Evolutionary conservation across 1,284 basidiomycete species (phyloP).

Genomic region (Porogramme epimiltina): DNA sequence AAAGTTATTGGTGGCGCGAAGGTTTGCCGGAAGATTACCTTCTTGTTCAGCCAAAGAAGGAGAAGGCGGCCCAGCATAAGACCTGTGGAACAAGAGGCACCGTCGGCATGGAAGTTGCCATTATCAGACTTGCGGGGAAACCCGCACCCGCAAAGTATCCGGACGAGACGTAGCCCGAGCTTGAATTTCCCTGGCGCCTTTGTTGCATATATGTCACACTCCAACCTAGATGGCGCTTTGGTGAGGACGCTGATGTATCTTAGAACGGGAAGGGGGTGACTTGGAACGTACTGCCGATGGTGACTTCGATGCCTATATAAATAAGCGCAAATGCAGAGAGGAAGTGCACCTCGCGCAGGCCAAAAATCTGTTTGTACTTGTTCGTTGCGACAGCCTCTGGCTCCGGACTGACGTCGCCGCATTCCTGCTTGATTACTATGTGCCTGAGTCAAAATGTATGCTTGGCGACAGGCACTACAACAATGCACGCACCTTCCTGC

Average conservation of each 20-base stretch:
- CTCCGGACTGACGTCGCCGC: constrained; percentile 40
- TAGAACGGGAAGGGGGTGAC: too few species aligned
- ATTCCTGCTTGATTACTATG: constrained; percentile 30
- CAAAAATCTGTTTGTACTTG: constrained; percentile 57
- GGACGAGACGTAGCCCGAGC: constrained; percentile 39
- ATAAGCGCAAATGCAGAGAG: constrained; percentile 65
- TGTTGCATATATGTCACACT: constrained; percentile 13
- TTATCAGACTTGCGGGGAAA: too few species aligned
- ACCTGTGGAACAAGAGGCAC: too few species aligned
- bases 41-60: constrained; percentile 60
- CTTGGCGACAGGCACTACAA: background rate
- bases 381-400: constrained; percentile 39
- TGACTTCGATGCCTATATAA: constrained; percentile 71
- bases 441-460: too few species aligned
- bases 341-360: constrained; percentile 53
- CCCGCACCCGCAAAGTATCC: constrained; percentile 40
- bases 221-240: constrained; percentile 15
- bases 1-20: too few species aligned
- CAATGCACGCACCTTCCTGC: constrained; percentile 47
- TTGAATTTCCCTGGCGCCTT: constrained; percentile 32
- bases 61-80: constrained; percentile 59
- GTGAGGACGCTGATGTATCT: too few species aligned
- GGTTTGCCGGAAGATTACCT: constrained; percentile 42
- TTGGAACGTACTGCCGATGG: constrained; percentile 50
- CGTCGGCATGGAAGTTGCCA: too few species aligned